phyloP scores from a whole-genome alignment of 768 basidiomycete species.

The Austroboletus eburneus region DNA sequence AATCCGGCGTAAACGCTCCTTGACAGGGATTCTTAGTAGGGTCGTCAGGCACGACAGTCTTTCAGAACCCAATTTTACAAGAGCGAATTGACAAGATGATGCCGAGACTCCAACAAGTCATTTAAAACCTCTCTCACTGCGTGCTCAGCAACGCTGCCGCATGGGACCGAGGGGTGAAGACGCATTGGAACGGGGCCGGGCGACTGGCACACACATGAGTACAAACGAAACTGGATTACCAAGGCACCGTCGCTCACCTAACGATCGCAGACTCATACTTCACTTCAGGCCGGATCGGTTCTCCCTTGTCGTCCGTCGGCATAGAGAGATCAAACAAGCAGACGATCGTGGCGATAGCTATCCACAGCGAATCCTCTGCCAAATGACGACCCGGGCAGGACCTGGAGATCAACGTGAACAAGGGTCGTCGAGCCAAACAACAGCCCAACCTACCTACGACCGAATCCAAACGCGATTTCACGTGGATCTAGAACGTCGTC shows the following conservation, averaged over 20 bases:
- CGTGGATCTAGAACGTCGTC: conserved; percentile 2
- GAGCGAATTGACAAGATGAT: not conserved
- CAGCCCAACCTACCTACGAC: not conserved
- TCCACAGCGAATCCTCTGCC: conserved; percentile 5
- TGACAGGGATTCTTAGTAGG: too few relatives aligned
- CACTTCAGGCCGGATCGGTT: not conserved
- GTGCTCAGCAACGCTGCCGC: not conserved
- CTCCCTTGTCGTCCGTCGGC: not conserved
- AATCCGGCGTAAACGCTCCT: too few relatives aligned
- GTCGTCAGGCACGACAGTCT: too few relatives aligned
- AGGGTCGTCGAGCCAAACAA: too few relatives aligned
- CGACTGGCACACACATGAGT: not conserved
- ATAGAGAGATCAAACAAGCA: conserved; percentile 2
- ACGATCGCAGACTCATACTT: conserved; percentile 1
- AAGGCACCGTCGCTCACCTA: not conserved
- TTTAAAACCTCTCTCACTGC: not conserved
- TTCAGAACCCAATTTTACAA: not conserved
- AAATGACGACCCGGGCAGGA: conserved; percentile 4
- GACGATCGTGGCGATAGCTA: not conserved
- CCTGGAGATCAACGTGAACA: not conserved
- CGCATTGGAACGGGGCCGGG: not conserved
- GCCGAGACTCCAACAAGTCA: too few relatives aligned
- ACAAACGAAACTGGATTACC: not conserved
- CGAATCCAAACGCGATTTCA: conserved; percentile 6
- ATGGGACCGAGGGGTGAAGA: conserved; percentile 1